Conservation (phyloP, 2,329 filamentous ascomycete species). For the Neopestalotiopsis sp. region DNA sequence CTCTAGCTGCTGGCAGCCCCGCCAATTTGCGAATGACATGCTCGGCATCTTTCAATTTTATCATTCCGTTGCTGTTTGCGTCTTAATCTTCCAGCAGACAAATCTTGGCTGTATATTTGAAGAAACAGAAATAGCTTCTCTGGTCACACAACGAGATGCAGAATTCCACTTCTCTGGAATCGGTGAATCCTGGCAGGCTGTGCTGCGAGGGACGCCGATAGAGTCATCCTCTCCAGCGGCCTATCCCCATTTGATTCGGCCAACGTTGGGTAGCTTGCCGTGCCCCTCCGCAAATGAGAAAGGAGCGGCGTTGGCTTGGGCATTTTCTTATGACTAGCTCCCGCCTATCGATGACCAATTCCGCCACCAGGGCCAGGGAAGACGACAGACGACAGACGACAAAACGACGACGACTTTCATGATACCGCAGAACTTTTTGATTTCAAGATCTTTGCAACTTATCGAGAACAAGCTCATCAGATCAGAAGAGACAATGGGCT, state of each 20-base stretch:
- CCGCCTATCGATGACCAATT: conserved; percentile 15
- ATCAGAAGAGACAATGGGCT: background rate
- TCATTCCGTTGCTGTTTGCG: background rate
- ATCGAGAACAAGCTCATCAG: background rate
- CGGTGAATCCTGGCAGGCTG: conserved; percentile 3
- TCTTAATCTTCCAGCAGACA: background rate
- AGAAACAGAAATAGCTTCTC: background rate
- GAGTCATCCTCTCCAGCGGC: conserved; percentile 7
- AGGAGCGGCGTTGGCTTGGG: background rate
- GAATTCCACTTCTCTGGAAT: background rate
- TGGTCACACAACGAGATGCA: background rate
- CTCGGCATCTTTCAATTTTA: background rate
- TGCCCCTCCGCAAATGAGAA: conserved; percentile 1
- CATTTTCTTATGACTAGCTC: conserved; percentile 10
- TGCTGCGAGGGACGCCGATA: background rate
- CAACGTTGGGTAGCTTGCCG: background rate
- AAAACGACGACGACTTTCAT: background rate
- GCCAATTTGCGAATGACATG: conserved; percentile 1
- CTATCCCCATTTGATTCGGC: background rate
- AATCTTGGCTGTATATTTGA: background rate
- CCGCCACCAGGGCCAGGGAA: conserved; percentile 7
- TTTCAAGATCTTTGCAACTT: background rate
- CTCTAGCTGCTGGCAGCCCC: background rate
- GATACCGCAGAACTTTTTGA: background rate
- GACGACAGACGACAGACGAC: background rate